Evolutionary conservation across 768 basidiomycete genomes (phyloP), one percentile per base, ranked within the genome.

Genomic region (Lactifluus pinguis): DNA sequence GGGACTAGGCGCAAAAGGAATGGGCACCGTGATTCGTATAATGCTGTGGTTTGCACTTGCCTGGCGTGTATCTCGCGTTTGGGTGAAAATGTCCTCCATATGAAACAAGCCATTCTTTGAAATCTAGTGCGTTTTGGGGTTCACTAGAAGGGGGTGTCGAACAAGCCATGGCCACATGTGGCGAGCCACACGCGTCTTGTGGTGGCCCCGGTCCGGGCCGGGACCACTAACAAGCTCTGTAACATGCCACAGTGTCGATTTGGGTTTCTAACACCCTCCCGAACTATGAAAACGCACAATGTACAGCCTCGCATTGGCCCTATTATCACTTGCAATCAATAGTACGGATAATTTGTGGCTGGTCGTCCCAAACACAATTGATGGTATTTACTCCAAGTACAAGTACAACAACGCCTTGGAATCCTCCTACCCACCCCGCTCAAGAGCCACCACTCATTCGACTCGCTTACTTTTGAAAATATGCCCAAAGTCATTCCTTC

Each of bases 1-100:
- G 53, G 32, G 54, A 65, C 69, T 69, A 58, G 15, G 6, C 9
- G 2, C 19, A 41, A 13, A 29, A n/a, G 25, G 14, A 17, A 3
- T 38, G 53, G 49, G 15, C 15, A 45, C 7, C 15, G 25, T 4
- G 10, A 8, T 47, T 30, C n/a, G 32, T 13, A 19, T 21, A 25
- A 38, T 9, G 36, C 8, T 25, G 32, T 19, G 45, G 50, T 36
- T 25, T 21, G 19, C 49, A 59, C 68, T 59, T 69, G 82, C 86
- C 84, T 77, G 77, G 65, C 15, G 67, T 55, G 65, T 83, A 82
- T 6, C 60, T 67, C 2, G 77, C 76, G 14, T 72, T 64, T 0
- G 78, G 73, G 66, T 86, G 78, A 55, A 88, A 78, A 38, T 72
- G 72, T 2, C 81, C 85, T 0, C 82, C 82, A 55, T 76, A 70